Evolutionary conservation across 306 rosid species (phyloP).

Genomic region (Vigna mungo): DNA sequence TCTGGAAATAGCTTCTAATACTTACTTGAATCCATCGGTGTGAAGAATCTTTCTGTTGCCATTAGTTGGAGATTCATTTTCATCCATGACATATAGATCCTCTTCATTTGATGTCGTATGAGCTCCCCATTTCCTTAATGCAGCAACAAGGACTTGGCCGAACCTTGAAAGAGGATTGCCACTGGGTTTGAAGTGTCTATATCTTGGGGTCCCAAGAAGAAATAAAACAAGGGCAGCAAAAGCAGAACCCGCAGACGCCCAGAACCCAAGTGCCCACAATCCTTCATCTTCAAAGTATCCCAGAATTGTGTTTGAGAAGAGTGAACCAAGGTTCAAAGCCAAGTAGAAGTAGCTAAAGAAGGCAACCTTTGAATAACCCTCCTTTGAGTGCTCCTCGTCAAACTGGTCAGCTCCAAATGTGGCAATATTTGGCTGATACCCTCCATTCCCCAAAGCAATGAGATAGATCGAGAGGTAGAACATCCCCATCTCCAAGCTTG

Average conservation of each 20-base stretch:
- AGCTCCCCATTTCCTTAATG: constrained; percentile 55
- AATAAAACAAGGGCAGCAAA: constrained; percentile 53
- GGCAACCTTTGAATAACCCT: constrained; percentile 56
- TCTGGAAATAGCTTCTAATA: background rate
- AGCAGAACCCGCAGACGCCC: constrained; percentile 62
- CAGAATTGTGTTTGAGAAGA: constrained; percentile 71
- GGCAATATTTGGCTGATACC: constrained; percentile 67
- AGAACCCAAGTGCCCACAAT: constrained; percentile 65
- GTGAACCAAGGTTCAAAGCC: constrained; percentile 69
- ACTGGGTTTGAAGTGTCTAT: constrained; percentile 61
- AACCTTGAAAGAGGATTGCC: constrained; percentile 75
- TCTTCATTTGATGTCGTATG: constrained; percentile 44
- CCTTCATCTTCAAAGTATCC: constrained; percentile 70
- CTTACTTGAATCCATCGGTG: constrained; percentile 63
- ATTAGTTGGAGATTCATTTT: constrained; percentile 52
- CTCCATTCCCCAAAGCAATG: constrained; percentile 70
- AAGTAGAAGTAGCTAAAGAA: constrained; percentile 70
- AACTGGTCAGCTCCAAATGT: constrained; percentile 78
- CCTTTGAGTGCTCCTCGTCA: constrained; percentile 57
- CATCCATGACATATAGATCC: constrained; percentile 55
- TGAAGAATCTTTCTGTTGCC: constrained; percentile 65
- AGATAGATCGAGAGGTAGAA: constrained; percentile 70
- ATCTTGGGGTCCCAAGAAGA: constrained; percentile 57
- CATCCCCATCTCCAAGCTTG: constrained; percentile 50
- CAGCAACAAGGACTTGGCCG: constrained; percentile 71